Evolutionary conservation across 345 rosid species (phyloP).

Genomic region (Noccaea bulbosa): DNA sequence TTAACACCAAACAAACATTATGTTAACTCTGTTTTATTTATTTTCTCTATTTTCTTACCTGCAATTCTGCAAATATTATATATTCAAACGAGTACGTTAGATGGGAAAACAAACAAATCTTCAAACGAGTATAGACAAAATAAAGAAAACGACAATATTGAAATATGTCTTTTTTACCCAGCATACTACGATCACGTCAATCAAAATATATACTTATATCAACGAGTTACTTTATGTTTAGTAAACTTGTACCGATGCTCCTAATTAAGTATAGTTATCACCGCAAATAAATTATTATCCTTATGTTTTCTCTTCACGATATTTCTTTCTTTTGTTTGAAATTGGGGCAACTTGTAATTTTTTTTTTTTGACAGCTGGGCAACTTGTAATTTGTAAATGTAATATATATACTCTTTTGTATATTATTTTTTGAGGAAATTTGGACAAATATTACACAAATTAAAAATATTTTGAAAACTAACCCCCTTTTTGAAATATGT

Average conservation of each 20-base stretch:
- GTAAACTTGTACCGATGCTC: conserved; percentile 4
- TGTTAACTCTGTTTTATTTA: background rate
- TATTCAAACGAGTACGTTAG: background rate
- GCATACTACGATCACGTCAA: conserved; percentile 16
- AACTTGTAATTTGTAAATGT: background rate
- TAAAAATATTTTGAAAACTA: too few species aligned
- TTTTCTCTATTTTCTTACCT: background rate
- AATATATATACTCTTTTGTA: background rate
- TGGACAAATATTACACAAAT: too few species aligned
- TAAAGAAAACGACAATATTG: conserved; percentile 25
- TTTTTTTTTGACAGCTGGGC: too few species aligned
- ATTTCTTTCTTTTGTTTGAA: background rate
- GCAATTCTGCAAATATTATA: background rate
- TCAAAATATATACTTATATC: conserved; percentile 5
- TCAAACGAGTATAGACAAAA: conserved; percentile 28
- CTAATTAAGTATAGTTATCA: background rate
- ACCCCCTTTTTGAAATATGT: too few species aligned
- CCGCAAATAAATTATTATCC: background rate
- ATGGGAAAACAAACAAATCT: background rate
- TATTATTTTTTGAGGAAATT: background rate
- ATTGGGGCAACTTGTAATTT: background rate
- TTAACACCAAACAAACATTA: conserved; percentile 6
- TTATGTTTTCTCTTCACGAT: background rate
- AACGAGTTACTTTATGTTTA: background rate
- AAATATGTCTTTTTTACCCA: conserved; percentile 2